phyloP scores from a whole-genome alignment of 345 rosid genomes.

The Ricinus communis region DNA sequence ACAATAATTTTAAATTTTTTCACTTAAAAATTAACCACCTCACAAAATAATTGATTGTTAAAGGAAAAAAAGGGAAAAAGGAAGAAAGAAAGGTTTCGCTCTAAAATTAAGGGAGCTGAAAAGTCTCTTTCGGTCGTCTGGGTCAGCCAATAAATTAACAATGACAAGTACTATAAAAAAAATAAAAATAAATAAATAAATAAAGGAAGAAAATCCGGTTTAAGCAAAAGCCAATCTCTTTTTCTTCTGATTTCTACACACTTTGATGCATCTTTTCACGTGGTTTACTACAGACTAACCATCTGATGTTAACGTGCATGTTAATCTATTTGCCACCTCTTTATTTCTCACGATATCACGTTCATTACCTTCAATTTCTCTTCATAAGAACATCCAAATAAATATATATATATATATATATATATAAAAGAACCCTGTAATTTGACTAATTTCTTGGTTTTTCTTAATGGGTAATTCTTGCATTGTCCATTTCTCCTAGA shows the following conservation, averaged over 20 bases:
- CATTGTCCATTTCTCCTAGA: neutral
- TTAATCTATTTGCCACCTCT: neutral
- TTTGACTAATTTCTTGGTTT: no score
- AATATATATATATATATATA: slow-evolving; percentile 2
- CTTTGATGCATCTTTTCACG: slow-evolving; percentile 51
- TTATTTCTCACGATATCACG: slow-evolving; percentile 18
- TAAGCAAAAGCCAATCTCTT: slow-evolving; percentile 28
- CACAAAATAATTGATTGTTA: no score
- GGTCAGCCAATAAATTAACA: slow-evolving; percentile 11
- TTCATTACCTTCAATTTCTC: neutral
- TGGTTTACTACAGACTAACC: slow-evolving; percentile 36
- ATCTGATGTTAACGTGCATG: slow-evolving; percentile 14
- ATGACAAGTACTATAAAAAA: slow-evolving; percentile 3
- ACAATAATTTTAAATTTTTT: no score
- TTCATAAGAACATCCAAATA: no score
- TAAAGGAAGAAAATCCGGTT: slow-evolving; percentile 22
- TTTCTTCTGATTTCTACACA: slow-evolving; percentile 35
- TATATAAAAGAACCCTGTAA: no score
- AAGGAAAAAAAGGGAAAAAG: neutral
- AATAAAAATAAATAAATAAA: no score
- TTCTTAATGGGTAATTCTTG: neutral
- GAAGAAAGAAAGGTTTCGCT: neutral
- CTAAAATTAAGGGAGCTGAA: slow-evolving; percentile 11
- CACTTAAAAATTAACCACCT: no score
- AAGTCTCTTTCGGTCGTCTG: neutral